Base-by-base conservation (phyloP, 176 grass and related monocot genomes). In the Rhipidocladum racemiflorum region DNA sequence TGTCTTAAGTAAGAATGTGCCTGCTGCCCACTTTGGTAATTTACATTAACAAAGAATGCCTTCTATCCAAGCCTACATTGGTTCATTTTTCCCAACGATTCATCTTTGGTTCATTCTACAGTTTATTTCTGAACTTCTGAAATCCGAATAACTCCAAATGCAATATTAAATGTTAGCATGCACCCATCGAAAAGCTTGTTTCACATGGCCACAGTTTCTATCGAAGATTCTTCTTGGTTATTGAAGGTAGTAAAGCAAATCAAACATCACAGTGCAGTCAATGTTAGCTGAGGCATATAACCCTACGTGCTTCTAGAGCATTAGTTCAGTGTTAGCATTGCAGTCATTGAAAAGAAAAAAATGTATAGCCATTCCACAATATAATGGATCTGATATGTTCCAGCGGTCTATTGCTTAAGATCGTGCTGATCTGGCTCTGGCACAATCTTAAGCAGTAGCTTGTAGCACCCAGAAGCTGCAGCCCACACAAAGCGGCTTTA, bases 271-370 rank as follows among this genome's bases (percentile, higher is more conserved):
- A 55, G 39, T 75, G 18, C 36, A 75, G 62, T 13, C 32, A 51
- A 80, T 61, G 18, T 75, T 53, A 49, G 12, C 15, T 80, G 27
- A 45, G 57, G 25, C 76, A 25, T 59, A 75, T 56, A 76, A 68
- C 23, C 53, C 6, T 75, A 50, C 68, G 25, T 42, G 28, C 21
- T 84, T 72, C 34, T 73, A 88, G 8, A 88, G 40, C 18, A 88
- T 60, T 61, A 51, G 14, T 34, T 80, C 51, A 68, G 51, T 75
- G 17, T 80, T 79, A 67, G 9, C 16, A 75, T 79, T 72, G 11
- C 8, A 32, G 70, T 70, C 35, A 49, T 30, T 39, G 6, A 13
- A 6, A 75, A 30, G 25, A 45, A 62, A 65, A 79, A 68, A 45
- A 3, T 65, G 74, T 28, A 23, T 60, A 51, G 3, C n/a, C 24